Percentiles rank a stretch among this genome's conserved stretches.
phyloP scores from a whole-genome alignment of 2,329 filamentous ascomycete genomes.

The Paecilomyces fulvus region DNA sequence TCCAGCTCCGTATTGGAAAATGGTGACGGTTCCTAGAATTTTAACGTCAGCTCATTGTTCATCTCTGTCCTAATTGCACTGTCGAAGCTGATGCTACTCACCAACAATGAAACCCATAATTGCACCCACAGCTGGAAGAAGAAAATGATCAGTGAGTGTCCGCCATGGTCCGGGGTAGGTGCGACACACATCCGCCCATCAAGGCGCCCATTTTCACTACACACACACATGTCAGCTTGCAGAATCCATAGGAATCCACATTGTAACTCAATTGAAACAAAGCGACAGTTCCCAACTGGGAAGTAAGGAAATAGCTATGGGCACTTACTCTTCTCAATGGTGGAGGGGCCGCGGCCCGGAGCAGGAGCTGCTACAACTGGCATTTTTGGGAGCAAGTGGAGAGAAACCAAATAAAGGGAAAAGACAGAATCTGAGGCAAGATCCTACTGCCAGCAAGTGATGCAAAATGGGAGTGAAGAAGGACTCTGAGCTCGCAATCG shows the following conservation, averaged over 20 bases:
- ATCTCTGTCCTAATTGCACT: not conserved
- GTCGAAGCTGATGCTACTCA: slow-evolving; percentile 35
- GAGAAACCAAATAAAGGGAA: not conserved
- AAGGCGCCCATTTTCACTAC: slow-evolving; percentile 95
- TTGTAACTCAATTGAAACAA: not conserved
- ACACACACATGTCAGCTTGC: slow-evolving; percentile 22
- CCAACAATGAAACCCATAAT: slow-evolving; percentile 99
- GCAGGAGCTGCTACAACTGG: slow-evolving; percentile 49
- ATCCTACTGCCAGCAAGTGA: not conserved
- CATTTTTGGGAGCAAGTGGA: slow-evolving; percentile 32
- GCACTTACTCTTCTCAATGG: slow-evolving; percentile 60
- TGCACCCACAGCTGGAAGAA: slow-evolving; percentile 67
- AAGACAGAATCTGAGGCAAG: not conserved
- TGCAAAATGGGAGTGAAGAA: not conserved
- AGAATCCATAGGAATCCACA: not conserved
- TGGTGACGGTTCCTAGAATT: slow-evolving; percentile 70
- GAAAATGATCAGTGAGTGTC: slow-evolving; percentile 7
- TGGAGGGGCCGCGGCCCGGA: slow-evolving; percentile 51
- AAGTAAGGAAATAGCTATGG: slow-evolving; percentile 1
- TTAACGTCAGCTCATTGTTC: slow-evolving; percentile 12
- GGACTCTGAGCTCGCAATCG: not conserved
- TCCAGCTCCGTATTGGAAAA: slow-evolving; percentile 89
- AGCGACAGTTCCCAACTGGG: not conserved
- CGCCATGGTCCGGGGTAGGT: slow-evolving; percentile 1
- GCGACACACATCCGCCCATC: slow-evolving; percentile 86